Conservation (phyloP, 2,329 filamentous ascomycete genomes). For the Monosporascus ibericus region DNA sequence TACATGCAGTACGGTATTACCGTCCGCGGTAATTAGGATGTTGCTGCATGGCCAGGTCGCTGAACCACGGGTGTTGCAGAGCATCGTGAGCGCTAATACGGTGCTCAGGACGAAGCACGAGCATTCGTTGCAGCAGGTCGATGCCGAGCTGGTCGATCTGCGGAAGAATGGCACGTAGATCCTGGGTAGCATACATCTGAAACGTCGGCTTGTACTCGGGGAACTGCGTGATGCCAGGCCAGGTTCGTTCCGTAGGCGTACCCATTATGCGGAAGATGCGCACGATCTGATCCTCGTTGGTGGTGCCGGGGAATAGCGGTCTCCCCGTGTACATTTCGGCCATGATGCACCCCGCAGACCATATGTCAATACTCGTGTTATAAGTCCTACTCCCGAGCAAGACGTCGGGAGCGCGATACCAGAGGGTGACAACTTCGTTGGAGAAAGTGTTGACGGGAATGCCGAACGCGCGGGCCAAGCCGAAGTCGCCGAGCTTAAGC, state of each 20-base stretch:
- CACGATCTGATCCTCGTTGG: constrained; percentile 94
- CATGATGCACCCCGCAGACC: constrained; percentile 99
- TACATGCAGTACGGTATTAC: constrained; percentile 35
- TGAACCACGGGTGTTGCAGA: constrained; percentile 88
- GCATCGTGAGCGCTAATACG: constrained; percentile 84
- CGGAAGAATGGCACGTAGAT: constrained; percentile 77
- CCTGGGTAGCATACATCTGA: constrained; percentile 89
- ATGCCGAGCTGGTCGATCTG: constrained; percentile 85
- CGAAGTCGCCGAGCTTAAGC: constrained; percentile 91
- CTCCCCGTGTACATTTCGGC: constrained; percentile 98
- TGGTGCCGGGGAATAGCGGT: constrained; percentile 92
- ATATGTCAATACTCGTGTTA: constrained; percentile 99
- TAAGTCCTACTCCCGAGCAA: constrained; percentile 91
- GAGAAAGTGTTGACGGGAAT: constrained; percentile 98
- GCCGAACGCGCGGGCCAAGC: constrained; percentile 86
- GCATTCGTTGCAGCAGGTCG: constrained; percentile 82
- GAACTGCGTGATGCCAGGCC: constrained; percentile 91
- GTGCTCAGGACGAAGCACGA: constrained; percentile 87
- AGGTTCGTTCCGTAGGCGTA: constrained; percentile 88
- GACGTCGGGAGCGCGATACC: constrained; percentile 96
- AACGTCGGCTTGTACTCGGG: constrained; percentile 98
- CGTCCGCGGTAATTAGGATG: constrained; percentile 34
- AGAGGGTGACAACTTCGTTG: constrained; percentile 94
- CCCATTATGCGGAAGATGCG: constrained; percentile 99
- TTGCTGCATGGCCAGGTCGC: constrained; percentile 58